A percentile compares a stretch with the other conserved stretches of the same genome.
Evolutionary conservation across 2,329 filamentous ascomycete species (phyloP).

Genomic region (Elsinoe arachidis): DNA sequence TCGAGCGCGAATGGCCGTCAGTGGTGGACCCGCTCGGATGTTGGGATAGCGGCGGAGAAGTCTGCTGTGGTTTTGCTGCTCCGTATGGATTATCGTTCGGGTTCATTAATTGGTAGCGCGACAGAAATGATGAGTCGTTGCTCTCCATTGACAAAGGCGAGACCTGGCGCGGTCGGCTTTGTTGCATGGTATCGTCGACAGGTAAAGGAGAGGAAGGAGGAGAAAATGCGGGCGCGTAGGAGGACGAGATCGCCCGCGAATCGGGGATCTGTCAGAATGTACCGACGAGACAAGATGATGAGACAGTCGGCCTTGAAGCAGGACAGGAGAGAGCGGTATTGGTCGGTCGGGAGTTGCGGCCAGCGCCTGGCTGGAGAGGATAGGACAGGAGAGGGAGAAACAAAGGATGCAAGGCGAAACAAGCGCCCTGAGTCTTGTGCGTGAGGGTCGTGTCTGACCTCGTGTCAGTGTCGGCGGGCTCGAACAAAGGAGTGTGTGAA

Average conservation of each 20-base stretch:
- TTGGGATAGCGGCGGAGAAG: conserved; percentile 29
- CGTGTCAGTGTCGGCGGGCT: no score
- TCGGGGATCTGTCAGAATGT: neutral
- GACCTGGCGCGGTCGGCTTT: conserved; percentile 31
- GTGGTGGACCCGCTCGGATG: conserved; percentile 33
- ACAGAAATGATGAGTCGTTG: conserved; percentile 70
- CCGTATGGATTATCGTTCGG: conserved; percentile 25
- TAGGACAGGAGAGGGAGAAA: conserved; percentile 1
- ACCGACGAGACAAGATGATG: neutral
- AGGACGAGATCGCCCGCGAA: neutral
- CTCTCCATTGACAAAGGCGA: conserved; percentile 74
- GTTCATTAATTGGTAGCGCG: conserved; percentile 53
- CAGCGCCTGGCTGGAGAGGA: neutral
- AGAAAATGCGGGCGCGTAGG: conserved; percentile 2
- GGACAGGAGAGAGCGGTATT: neutral
- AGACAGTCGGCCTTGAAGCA: conserved; percentile 3
- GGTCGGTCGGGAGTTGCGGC: neutral
- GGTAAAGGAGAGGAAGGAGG: neutral
- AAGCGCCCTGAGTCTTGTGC: neutral
- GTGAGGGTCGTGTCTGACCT: no score
- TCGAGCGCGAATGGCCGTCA: conserved; percentile 18
- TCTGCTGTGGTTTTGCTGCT: conserved; percentile 20
- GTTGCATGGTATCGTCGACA: conserved; percentile 5
- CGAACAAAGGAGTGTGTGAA: no score
- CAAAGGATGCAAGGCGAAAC: conserved; percentile 12